Base-by-base conservation (phyloP, 176 grass and related monocot genomes). In the Microstegium vimineum region DNA sequence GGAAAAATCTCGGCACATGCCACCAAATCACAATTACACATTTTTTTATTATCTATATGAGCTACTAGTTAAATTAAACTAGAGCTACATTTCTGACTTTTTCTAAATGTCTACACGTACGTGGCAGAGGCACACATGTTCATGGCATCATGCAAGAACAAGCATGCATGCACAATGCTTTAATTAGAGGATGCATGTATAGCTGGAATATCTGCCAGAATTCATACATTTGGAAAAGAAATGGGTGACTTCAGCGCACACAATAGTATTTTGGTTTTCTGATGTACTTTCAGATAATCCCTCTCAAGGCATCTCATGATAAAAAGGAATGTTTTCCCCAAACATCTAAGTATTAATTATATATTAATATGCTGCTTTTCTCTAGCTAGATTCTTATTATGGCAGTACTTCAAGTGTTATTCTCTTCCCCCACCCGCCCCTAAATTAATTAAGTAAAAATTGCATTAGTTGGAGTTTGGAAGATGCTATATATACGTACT, bases 1-100 rank as follows among this genome's bases (percentile, higher is more conserved):
- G 73, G 38, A 82, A 46, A 90, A 86, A 86, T 86, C 83, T 78
- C 46, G 22, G 70, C 78, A 82, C 83, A 90, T 86, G 83, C 59
- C 34, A 89, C 57, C 73, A 66, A 66, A 90, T 82, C 73, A 73
- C 28, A 78, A 78, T 23, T 64, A 34, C 49, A 59, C 47, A 51
- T 47, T 82, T 77, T 41, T 77, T n/a, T 82, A 82, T 34, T 10
- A 25, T 57, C 36, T 26, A 13, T 26, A 8, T 0, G 56, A 26
- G 56, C 2, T 56, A n/a, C 3, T 26, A 11, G 56, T 60, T 60
- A 25, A 73, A 26, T 65, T 54, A 54, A 31, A 79, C 3, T 63
- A 45, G 7, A 46, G 8, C 52, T 71, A 45, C 67, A 65, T 51
- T 51, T 79, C 40, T 72, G 41, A 33, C 41, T 81, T 71, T 76